phyloP scores from a whole-genome alignment of 2,329 filamentous ascomycete species.

The Mycosphaerella sp. region DNA sequence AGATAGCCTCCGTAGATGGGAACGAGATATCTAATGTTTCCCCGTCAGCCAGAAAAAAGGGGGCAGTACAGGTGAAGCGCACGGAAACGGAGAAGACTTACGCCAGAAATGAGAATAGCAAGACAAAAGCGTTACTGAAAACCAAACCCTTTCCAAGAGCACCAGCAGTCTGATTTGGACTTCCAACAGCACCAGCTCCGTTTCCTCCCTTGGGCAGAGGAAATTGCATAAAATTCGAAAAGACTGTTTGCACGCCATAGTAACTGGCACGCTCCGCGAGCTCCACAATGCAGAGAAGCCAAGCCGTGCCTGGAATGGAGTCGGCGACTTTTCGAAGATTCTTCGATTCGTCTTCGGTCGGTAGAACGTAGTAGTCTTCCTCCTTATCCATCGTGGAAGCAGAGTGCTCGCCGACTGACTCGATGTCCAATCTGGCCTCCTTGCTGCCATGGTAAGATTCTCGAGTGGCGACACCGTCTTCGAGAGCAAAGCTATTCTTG shows the following conservation, averaged over 20 bases:
- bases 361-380: constrained; percentile 22
- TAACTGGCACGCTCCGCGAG: constrained; percentile 57
- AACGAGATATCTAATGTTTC: constrained; percentile 41
- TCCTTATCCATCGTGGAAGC: constrained; percentile 21
- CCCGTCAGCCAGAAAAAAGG: not conserved
- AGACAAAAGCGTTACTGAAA: constrained; percentile 46
- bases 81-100: not conserved
- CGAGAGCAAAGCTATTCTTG: constrained; percentile 12
- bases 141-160: constrained; percentile 54
- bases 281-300: constrained; percentile 49
- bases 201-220: constrained; percentile 46
- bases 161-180: constrained; percentile 41
- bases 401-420: constrained; percentile 20
- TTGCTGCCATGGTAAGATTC: constrained; percentile 14
- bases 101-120: constrained; percentile 53
- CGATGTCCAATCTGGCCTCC: constrained; percentile 19
- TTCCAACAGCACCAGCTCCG: constrained; percentile 32
- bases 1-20: constrained; percentile 39
- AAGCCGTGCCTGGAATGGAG: constrained; percentile 48
- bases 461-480: constrained; percentile 1
- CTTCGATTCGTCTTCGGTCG: constrained; percentile 44
- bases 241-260: constrained; percentile 51
- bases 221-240: constrained; percentile 58
- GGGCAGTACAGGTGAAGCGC: not conserved
- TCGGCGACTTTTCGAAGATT: constrained; percentile 48